A percentile compares a stretch with the other conserved stretches of the same genome.
phyloP scores from a whole-genome alignment of 2,329 filamentous ascomycete species.

The Claviceps sp. region DNA sequence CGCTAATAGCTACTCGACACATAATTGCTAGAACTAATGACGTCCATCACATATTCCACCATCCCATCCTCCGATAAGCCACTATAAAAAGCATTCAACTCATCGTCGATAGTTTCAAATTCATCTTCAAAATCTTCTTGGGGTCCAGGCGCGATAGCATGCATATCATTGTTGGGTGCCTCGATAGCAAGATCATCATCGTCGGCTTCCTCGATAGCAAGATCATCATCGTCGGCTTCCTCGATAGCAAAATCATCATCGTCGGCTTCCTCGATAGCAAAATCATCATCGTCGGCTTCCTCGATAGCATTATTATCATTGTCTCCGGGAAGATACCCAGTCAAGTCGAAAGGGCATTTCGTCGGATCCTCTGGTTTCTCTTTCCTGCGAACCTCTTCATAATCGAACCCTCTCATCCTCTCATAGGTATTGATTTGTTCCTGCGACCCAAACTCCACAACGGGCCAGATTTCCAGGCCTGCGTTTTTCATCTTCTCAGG shows the following conservation, averaged over 20 bases:
- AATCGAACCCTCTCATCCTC: conserved; percentile 5
- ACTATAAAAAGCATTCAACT: no score
- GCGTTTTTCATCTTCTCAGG: background rate
- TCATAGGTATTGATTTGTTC: conserved; percentile 9
- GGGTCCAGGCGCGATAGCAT: no score
- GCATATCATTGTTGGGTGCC: no score
- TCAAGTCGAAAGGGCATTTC: background rate
- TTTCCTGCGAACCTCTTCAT: conserved; percentile 5
- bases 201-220: conserved; percentile 17
- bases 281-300: conserved; percentile 22
- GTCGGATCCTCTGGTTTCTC: background rate
- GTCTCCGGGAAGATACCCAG: background rate
- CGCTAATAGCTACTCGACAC: conserved; percentile 8
- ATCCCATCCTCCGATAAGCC: no score
- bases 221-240: no score
- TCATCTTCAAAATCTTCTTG: no score
- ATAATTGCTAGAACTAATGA: no score
- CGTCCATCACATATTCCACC: no score
- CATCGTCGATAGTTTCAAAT: no score
- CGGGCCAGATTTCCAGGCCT: conserved; percentile 15
- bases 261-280: background rate
- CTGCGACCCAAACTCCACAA: conserved; percentile 17
- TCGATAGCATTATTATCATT: conserved; percentile 14
- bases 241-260: conserved; percentile 13
- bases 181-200: conserved; percentile 12